phyloP scores from a whole-genome alignment of 768 basidiomycete species.

The Tricholoma terreum region DNA sequence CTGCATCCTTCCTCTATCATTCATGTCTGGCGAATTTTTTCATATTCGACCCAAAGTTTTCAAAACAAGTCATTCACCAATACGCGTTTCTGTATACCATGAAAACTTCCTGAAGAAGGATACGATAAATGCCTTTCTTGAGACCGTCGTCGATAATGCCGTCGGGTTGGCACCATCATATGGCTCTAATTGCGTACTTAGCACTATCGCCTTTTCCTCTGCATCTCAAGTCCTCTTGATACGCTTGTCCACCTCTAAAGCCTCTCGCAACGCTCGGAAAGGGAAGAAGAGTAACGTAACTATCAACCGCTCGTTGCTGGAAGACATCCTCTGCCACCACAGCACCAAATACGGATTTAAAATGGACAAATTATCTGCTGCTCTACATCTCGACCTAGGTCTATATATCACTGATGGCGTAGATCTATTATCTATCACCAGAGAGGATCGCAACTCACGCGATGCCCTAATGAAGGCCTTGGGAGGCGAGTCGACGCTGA shows the following conservation, averaged over 20 bases:
- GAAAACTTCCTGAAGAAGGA: slow-evolving; percentile 21
- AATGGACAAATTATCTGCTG: slow-evolving; percentile 43
- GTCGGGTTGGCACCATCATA: slow-evolving; percentile 46
- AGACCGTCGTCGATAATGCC: slow-evolving; percentile 17
- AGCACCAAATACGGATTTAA: slow-evolving; percentile 38
- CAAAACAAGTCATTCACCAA: slow-evolving; percentile 15
- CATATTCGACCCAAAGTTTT: slow-evolving; percentile 34
- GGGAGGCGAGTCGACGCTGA: slow-evolving; percentile 32
- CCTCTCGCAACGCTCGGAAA: slow-evolving; percentile 3
- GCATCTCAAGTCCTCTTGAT: slow-evolving; percentile 33
- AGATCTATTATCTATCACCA: slow-evolving; percentile 38
- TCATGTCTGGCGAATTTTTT: slow-evolving; percentile 19
- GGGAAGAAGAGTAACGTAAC: background rate
- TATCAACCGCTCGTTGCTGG: slow-evolving; percentile 22
- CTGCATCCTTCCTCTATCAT: slow-evolving; percentile 8
- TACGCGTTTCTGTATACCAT: slow-evolving; percentile 27
- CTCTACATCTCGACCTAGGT: slow-evolving; percentile 38
- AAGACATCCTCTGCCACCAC: slow-evolving; percentile 30
- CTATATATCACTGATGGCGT: slow-evolving; percentile 33
- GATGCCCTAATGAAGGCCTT: slow-evolving; percentile 33
- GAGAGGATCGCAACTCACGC: slow-evolving; percentile 27
- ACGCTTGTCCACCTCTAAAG: slow-evolving; percentile 18
- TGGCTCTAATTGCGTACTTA: slow-evolving; percentile 31
- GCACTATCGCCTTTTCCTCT: slow-evolving; percentile 39
- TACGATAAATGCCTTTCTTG: slow-evolving; percentile 27